Evolutionary conservation across 2,329 filamentous ascomycete species (phyloP), one percentile per base, ranked within the genome.

Genomic region (Zelopaecilomyces penicillatus): DNA sequence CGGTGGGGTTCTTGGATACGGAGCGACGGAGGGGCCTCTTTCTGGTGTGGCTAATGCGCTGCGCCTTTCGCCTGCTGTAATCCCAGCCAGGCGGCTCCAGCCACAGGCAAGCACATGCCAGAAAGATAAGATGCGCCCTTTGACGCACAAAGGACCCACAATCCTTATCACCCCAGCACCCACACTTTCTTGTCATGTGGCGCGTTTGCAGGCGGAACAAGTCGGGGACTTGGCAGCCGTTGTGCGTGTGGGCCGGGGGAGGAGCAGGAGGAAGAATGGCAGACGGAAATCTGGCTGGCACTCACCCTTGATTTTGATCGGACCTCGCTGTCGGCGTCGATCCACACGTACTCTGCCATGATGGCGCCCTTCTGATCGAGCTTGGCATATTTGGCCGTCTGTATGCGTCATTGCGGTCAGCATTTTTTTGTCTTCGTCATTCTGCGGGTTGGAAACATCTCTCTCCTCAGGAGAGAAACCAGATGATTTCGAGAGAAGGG

Each of bases 321-420:
- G 58, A 87, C 78, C 61, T 85, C 83, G 65, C 90, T 89, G 54
- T 73, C 69, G 54, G 85, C 76, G 64, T 96, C 90, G 65, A 96
- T 85, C 91, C 91, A 96, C 76, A 96, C 82, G 73, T 96, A 96
- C 74, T 96, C 91, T 63, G 89, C 91, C 70, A 95, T 93, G 64
- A 94, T 76, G 58, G 73, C 74, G 67, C 89, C 90, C 68, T 85
- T 87, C 75, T 97, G 91, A 67, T 89, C 84, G 61, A 97, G 86
- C 62, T 76, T 75, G 71, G 93, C 81, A 78, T 91, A 97, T 72
- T 96, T 96, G 68, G 19, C 19, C 19, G 19, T 19, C 19, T 19
- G 19, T 19, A 3, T 19, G 19, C 19, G 19, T 19, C 19, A 3
- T 19, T 19, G 19, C 19, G 19, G 19, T 19, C 19, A 19, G 19